A percentile compares a stretch with the other conserved stretches of the same genome.
Evolutionary conservation across 768 basidiomycete genomes (phyloP).

Genomic region (Cystofilobasidium ferigula): DNA sequence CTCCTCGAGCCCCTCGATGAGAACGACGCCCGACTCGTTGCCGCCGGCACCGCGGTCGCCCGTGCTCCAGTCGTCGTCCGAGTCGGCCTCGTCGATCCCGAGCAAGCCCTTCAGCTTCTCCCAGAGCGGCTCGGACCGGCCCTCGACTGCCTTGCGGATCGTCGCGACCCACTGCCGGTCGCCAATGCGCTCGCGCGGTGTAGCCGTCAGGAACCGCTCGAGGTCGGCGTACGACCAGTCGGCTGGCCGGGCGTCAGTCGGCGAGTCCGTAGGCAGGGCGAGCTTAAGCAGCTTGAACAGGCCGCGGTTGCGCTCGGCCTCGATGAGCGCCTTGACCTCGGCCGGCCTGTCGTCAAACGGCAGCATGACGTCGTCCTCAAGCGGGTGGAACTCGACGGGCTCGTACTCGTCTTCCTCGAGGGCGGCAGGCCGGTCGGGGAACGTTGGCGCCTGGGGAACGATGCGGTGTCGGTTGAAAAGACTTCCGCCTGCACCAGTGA

Average conservation of each 20-base stretch:
- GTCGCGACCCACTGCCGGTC: constrained; percentile 10
- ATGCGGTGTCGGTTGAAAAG: not conserved
- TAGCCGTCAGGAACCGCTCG: not conserved
- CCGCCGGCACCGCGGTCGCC: not conserved
- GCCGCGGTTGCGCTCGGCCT: constrained; percentile 4
- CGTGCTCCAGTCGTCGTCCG: constrained; percentile 15
- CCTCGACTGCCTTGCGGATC: constrained; percentile 14
- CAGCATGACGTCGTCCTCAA: constrained; percentile 20
- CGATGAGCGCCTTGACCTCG: constrained; percentile 17
- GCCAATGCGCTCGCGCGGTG: not conserved
- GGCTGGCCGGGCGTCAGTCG: not conserved
- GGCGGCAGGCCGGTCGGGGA: not conserved
- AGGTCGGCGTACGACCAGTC: constrained; percentile 17
- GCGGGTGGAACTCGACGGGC: constrained; percentile 23
- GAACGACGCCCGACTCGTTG: not conserved
- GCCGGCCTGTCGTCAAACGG: constrained; percentile 21
- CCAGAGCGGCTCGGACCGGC: constrained; percentile 21
- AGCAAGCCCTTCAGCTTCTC: constrained; percentile 25
- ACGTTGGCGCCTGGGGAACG: not conserved
- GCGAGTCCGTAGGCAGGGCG: not conserved
- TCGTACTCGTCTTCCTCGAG: constrained; percentile 23
- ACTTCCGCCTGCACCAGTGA: too few relatives aligned
- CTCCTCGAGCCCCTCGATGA: constrained; percentile 22
- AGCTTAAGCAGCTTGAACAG: constrained; percentile 25
- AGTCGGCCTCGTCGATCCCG: constrained; percentile 25